These are phyloP conservation scores for Tolypocladium ovalisporum DNA, from an alignment of 2,329 filamentous ascomycete genomes.

Conservation along the genomic window DNA sequence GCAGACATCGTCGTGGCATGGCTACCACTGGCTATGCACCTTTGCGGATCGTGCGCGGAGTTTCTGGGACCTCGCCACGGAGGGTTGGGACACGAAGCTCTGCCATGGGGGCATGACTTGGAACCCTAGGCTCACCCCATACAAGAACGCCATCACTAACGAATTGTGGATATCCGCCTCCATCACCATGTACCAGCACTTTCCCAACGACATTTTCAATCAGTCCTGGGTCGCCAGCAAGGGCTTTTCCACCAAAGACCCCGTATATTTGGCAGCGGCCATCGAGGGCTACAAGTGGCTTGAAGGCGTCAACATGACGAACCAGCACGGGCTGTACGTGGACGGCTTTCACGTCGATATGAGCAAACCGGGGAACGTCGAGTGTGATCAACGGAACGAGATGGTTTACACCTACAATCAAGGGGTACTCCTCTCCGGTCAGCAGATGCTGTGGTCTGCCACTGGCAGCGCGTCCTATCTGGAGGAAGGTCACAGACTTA, in stretches of 20 bases:
- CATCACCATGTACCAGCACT: slow-evolving; percentile 80
- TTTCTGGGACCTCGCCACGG: slow-evolving; percentile 72
- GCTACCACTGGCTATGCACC: slow-evolving; percentile 58
- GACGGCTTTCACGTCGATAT: slow-evolving; percentile 81
- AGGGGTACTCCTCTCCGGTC: slow-evolving; percentile 74
- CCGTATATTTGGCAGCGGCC: slow-evolving; percentile 61
- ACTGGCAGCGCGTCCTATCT: slow-evolving; percentile 65
- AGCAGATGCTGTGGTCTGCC: slow-evolving; percentile 68
- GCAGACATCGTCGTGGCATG: slow-evolving; percentile 54
- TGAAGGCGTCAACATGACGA: slow-evolving; percentile 67
- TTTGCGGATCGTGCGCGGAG: slow-evolving; percentile 76
- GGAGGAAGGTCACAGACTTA: slow-evolving; percentile 66
- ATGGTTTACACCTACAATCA: slow-evolving; percentile 97
- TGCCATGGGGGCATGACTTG: slow-evolving; percentile 87
- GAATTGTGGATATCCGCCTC: slow-evolving; percentile 80
- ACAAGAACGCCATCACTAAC: slow-evolving; percentile 96
- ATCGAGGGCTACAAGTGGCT: slow-evolving; percentile 76
- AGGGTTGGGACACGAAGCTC: slow-evolving; percentile 71
- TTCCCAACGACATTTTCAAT: slow-evolving; percentile 66
- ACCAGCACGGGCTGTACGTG: slow-evolving; percentile 61
- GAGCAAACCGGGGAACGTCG: slow-evolving; percentile 50
- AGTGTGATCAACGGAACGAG: slow-evolving; percentile 72
- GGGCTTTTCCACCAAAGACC: slow-evolving; percentile 32
- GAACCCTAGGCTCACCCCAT: slow-evolving; percentile 70
- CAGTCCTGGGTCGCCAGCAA: slow-evolving; percentile 46